Conservation (phyloP, 1,284 basidiomycete genomes). For the Trametes pubescens region DNA sequence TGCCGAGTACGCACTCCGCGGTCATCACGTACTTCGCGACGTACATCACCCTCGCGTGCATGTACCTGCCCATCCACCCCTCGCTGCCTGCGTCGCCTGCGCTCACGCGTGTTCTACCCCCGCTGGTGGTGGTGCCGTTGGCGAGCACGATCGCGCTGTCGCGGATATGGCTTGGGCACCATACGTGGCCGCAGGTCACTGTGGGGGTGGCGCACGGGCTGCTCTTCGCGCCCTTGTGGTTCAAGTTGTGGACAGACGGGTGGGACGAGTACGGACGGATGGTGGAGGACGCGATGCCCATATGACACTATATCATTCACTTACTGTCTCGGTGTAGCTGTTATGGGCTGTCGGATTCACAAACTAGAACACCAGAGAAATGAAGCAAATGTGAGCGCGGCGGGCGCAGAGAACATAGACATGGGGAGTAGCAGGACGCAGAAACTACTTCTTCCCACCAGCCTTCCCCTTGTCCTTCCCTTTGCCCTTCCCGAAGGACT, state of each 20-base stretch:
- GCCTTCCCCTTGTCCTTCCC: constrained; percentile 32
- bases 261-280: constrained; percentile 37
- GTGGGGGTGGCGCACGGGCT: constrained; percentile 73
- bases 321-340: not conserved
- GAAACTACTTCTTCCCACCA: constrained; percentile 26
- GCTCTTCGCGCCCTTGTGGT: constrained; percentile 66
- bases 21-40: constrained; percentile 75
- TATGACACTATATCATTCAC: not conserved
- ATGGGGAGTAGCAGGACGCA: not conserved
- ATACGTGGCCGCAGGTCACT: constrained; percentile 77
- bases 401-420: not conserved
- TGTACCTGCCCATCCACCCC: constrained; percentile 60
- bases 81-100: constrained; percentile 47
- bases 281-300: constrained; percentile 16
- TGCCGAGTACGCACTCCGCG: constrained; percentile 91
- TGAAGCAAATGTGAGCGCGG: not conserved
- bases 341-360: no score
- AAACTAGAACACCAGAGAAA: no score
- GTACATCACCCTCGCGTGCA: constrained; percentile 70
- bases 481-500: constrained; percentile 71
- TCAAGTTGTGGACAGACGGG: constrained; percentile 59
- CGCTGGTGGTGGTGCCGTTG: constrained; percentile 61
- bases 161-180: constrained; percentile 83
- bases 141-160: constrained; percentile 67
- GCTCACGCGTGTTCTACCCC: constrained; percentile 50